Evolutionary conservation across 148 eudicot genomes (phyloP).

Genomic region (Talinum fruticosum): DNA sequence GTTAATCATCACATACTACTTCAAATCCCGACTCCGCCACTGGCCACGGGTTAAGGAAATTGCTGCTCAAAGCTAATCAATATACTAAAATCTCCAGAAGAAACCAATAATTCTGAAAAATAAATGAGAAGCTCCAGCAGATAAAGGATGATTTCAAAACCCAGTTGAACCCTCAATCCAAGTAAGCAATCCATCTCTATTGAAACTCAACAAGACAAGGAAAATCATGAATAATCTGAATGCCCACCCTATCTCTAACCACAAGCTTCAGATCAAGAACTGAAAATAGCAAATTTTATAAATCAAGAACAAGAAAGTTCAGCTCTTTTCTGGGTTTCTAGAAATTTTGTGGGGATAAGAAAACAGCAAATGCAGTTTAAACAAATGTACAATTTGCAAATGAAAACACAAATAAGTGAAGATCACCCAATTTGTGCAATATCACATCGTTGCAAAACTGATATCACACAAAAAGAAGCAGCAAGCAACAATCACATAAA

Average conservation of each 20-base stretch:
- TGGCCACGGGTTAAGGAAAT: too few species aligned
- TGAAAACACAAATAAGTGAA: not conserved
- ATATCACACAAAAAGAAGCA: not conserved
- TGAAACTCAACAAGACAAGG: not conserved
- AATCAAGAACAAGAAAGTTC: not conserved
- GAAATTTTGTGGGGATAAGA: not conserved
- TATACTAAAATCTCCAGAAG: too few species aligned
- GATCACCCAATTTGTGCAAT: not conserved
- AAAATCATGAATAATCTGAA: not conserved
- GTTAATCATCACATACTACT: too few species aligned
- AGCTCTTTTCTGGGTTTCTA: not conserved
- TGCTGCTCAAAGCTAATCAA: too few species aligned
- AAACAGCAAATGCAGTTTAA: not conserved
- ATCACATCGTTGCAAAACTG: conserved; percentile 11
- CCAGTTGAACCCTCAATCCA: not conserved
- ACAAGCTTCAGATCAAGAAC: not conserved
- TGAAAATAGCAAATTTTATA: not conserved
- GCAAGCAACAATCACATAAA: not conserved
- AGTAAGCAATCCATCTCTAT: not conserved
- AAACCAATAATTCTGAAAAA: too few species aligned
- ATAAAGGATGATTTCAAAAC: not conserved
- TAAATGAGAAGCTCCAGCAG: too few species aligned
- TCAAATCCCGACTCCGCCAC: too few species aligned
- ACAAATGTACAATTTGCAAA: not conserved
- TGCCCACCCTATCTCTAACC: not conserved